Base-by-base conservation (phyloP, 140 eudicot genomes). In the Stevia rebaudiana region DNA sequence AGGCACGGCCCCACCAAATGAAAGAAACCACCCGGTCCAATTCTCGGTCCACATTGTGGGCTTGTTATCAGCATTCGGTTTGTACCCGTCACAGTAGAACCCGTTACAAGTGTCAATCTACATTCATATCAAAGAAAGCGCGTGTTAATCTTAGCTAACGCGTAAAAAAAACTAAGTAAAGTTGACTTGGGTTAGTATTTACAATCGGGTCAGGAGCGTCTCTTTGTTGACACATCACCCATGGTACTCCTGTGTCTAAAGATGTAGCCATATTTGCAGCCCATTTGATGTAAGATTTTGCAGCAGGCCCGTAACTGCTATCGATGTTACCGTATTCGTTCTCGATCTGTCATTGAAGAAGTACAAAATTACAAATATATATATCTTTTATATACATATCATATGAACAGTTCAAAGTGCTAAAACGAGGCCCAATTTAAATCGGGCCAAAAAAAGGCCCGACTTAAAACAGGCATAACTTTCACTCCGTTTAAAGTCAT, bases 1-100 rank as follows among this genome's bases (percentile, higher is more conserved):
- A 17, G 99, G 97, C 18, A 81, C 71, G 17, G 99, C 80, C 44
- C 84, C 89, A 8, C 99, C 99, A 71, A 78, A 94, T 6, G 88
- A 40, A 65, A 79, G 74, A 78, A 81, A 94, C 97, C 99, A 94
- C 68, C 99, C 99, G 36, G 80, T 88, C 97, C 99, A 94, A 72
- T 94, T 94, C 72, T 94, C 99, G 11, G 99, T 94, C 99, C 99
- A 94, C 86, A 94, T 81, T 46, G 88, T 80, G 2, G 99, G 99
- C 57, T 76, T 88, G 74, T 83, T 77, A n/a, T 71, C 71, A 54
- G 99, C 73, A 72, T 94, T 88, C 6, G 95, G 99, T 21, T 85
- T 88, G 78, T 77, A 94, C 63, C 85, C 90, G 19, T 94, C 99
- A 63, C 99, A 94, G 40, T 94, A 94, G 61, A 88, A 94, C 68